Evolutionary conservation across 2,329 filamentous ascomycete genomes (phyloP), one percentile per base, ranked within the genome.

Genomic region (Botrytis cinerea): DNA sequence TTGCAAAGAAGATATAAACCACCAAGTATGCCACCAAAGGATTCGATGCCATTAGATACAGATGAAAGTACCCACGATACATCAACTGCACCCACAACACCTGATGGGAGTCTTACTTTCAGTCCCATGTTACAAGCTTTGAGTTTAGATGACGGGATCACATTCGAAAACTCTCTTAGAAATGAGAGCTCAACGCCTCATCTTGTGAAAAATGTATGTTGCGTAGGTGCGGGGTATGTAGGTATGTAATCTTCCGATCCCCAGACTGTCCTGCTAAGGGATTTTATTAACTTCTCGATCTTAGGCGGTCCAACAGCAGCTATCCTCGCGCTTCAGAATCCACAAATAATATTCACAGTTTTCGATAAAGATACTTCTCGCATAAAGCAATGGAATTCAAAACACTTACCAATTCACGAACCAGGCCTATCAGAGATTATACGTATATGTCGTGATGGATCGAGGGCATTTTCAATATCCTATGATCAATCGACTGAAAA

Each of bases 181-280:
- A 70, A 70, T 35, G 73, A 71, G 12, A 67, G 51, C 25, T 57
- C 51, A 40, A 28, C 25, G 20, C 20, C 28, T 10, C 35, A 8
- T 28, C 59, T 32, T 14, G 81, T 91, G 57, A 84, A 83, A 78
- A 90, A 88, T 79, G 89, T 93, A 70, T 93, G 91, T 82, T 93
- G 90, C 80, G 89, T 93, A 75, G 92, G 92, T 68, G 92, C 92
- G 77, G 92, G 92, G 77, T 93, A 93, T 81, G 90, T 93, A 76
- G 91, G 90, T 93, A 85, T 78, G 90, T 85, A 18, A 6, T n/a
- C 12, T 67, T 20, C 57, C 18, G 22, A 22, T 67, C 25, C 38
- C n/a, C 7, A 38, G 2, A 57, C 28, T 8, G 2, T 32, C 51
- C n/a, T 28, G 3, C 2, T 22, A 2, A 4, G 25, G 16, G 2